These are phyloP conservation scores for Lactarius trivialis DNA, from an alignment of 768 basidiomycete species.

Conservation along the genomic window DNA sequence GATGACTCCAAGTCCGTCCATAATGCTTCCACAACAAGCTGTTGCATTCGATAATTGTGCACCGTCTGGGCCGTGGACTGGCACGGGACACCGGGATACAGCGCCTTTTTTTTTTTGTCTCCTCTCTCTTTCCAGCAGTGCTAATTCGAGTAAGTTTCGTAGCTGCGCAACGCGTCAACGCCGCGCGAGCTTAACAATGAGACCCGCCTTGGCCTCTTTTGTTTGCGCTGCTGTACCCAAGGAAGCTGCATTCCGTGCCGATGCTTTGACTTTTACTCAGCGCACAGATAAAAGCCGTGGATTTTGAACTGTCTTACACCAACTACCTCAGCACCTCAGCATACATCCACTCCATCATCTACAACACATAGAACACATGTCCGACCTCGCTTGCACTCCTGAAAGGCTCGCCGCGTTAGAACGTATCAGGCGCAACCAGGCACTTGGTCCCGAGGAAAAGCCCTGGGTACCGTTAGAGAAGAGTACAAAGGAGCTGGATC, in stretches of 20 bases:
- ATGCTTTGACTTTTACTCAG: neutral
- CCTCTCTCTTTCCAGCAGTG: neutral
- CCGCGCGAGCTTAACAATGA: neutral
- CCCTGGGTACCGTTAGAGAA: neutral
- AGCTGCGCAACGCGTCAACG: neutral
- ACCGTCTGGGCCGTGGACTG: no score
- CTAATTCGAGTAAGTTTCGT: neutral
- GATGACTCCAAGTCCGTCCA: neutral
- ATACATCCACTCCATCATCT: neutral
- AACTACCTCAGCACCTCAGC: neutral
- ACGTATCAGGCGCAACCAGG: neutral
- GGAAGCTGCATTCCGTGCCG: neutral
- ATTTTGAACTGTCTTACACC: neutral
- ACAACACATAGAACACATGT: neutral
- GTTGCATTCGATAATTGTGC: neutral
- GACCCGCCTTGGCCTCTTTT: neutral
- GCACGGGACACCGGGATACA: neutral
- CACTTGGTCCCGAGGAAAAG: neutral
- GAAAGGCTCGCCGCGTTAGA: constrained; percentile 12
- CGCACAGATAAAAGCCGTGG: neutral
- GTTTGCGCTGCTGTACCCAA: neutral
- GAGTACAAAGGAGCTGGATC: neutral
- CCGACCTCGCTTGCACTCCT: neutral
- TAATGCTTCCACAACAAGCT: neutral
- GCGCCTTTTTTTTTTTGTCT: neutral